A percentile compares a stretch with the other conserved stretches of the same genome.
Evolutionary conservation across 208 protist genomes (phyloP).

Genomic region (Entamoeba dispar): DNA sequence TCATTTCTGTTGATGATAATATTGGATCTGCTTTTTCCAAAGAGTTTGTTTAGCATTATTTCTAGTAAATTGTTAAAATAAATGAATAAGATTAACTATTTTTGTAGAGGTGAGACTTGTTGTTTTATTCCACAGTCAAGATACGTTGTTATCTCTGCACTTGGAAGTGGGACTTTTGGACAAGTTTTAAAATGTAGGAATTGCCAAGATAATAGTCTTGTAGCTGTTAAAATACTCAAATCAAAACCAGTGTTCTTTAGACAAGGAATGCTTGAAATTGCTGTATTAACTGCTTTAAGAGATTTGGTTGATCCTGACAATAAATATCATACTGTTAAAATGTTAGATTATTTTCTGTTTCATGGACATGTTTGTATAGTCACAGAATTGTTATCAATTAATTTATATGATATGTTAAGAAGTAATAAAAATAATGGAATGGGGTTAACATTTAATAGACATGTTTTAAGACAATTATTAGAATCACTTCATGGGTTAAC

Average conservation of each 20-base stretch:
- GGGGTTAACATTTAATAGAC: slow-evolving; percentile 29
- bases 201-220: neutral
- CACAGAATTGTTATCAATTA: neutral
- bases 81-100: slow-evolving; percentile 11
- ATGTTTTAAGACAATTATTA: slow-evolving; percentile 29
- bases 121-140: slow-evolving; percentile 44
- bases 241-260: slow-evolving; percentile 30
- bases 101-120: neutral
- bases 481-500: slow-evolving; percentile 3
- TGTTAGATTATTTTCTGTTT: neutral
- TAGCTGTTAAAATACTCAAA: slow-evolving; percentile 30
- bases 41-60: neutral
- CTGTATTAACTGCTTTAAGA: neutral
- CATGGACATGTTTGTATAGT: neutral
- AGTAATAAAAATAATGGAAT: slow-evolving; percentile 47
- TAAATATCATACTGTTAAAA: slow-evolving; percentile 23
- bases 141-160: slow-evolving; percentile 37
- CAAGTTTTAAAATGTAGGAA: slow-evolving; percentile 52
- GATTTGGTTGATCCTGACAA: neutral
- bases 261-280: slow-evolving; percentile 28
- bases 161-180: slow-evolving; percentile 62
- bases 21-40: neutral
- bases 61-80: neutral
- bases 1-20: neutral
- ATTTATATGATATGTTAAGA: slow-evolving; percentile 63